A percentile compares a stretch with the other conserved stretches of the same genome.
Conservation (phyloP, 768 basidiomycete species). For the Serpula lacrymans region DNA sequence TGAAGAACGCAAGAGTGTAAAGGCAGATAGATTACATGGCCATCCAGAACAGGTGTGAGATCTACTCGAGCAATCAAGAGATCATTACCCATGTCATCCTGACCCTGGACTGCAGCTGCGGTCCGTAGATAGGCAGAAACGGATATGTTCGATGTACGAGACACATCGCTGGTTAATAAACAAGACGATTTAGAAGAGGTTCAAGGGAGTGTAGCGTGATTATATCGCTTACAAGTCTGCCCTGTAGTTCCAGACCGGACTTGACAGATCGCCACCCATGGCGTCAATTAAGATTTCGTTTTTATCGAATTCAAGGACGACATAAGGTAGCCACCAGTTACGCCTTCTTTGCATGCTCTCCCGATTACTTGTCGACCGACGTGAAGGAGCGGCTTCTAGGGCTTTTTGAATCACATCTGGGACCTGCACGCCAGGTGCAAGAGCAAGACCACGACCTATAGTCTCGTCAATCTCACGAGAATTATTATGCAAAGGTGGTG, state of each 20-base stretch:
- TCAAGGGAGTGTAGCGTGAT: constrained; percentile 5
- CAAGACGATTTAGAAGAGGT: constrained; percentile 3
- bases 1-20: constrained; percentile 2
- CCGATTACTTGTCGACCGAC: constrained; percentile 67
- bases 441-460: constrained; percentile 73
- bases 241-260: constrained; percentile 93
- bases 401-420: constrained; percentile 86
- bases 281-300: constrained; percentile 97
- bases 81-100: constrained; percentile 97
- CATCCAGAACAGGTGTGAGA: constrained; percentile 79
- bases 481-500: constrained; percentile 10
- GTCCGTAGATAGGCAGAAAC: constrained; percentile 92
- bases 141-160: constrained; percentile 87
- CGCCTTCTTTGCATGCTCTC: constrained; percentile 93
- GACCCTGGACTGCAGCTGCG: constrained; percentile 62
- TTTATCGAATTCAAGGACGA: constrained; percentile 97
- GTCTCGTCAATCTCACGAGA: not conserved
- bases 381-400: constrained; percentile 55
- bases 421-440: constrained; percentile 73
- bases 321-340: constrained; percentile 93
- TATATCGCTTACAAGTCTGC: constrained; percentile 79
- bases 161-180: constrained; percentile 74
- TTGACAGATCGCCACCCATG: constrained; percentile 86
- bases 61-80: constrained; percentile 91
- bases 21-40: constrained; percentile 48